phyloP scores from a whole-genome alignment of 2,329 filamentous ascomycete genomes.

The Hymenoscyphus linearis region DNA sequence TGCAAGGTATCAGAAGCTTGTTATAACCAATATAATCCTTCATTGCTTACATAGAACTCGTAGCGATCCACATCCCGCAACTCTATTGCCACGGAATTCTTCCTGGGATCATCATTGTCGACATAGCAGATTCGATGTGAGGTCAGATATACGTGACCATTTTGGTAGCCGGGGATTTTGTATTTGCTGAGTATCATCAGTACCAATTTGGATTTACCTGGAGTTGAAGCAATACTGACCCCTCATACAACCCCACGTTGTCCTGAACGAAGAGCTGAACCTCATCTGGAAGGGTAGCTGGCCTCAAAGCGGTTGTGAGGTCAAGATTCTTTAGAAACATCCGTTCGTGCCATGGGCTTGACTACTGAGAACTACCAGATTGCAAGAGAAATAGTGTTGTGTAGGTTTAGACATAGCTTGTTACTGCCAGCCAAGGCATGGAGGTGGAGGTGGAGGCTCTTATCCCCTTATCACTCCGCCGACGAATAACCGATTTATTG shows the following conservation, averaged over 20 bases:
- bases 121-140: slow-evolving; percentile 96
- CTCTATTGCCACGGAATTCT: slow-evolving; percentile 78
- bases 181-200: slow-evolving; percentile 60
- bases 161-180: slow-evolving; percentile 90
- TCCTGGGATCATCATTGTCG: slow-evolving; percentile 78
- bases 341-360: slow-evolving; percentile 51
- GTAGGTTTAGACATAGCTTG: background rate
- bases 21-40: background rate
- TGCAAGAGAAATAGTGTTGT: background rate
- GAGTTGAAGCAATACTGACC: slow-evolving; percentile 51
- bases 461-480: background rate
- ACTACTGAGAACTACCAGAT: background rate
- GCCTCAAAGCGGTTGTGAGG: slow-evolving; percentile 91
- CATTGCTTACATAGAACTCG: slow-evolving; percentile 70
- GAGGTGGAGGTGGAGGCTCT: background rate
- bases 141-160: slow-evolving; percentile 93
- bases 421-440: background rate
- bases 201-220: background rate
- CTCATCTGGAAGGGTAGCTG: slow-evolving; percentile 88
- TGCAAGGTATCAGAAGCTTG: slow-evolving; percentile 34
- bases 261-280: slow-evolving; percentile 94
- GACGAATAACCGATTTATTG: too few relatives aligned
- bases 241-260: slow-evolving; percentile 94
- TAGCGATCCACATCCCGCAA: slow-evolving; percentile 85
- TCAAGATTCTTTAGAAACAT: slow-evolving; percentile 98